A percentile compares a stretch with the other conserved stretches of the same genome.
These are phyloP conservation scores for Lindgomyces ingoldianus DNA, from an alignment of 495 filamentous ascomycete species.

Conservation along the genomic window DNA sequence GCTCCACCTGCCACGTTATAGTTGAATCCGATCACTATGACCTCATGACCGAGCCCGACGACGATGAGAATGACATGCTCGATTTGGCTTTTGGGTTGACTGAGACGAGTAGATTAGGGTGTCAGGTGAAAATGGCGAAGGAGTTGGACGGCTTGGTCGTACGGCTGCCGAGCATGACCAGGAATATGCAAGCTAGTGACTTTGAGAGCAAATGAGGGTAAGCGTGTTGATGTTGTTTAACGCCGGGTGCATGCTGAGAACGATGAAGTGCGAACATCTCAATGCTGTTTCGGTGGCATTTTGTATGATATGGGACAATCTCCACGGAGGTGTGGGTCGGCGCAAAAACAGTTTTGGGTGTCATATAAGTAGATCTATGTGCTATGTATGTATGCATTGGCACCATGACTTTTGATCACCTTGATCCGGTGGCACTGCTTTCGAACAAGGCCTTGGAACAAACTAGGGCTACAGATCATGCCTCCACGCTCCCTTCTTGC, in stretches of 20 bases:
- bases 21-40: constrained; percentile 82
- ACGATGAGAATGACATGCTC: constrained; percentile 99
- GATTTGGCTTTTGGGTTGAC: constrained; percentile 94
- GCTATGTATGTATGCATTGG: no score
- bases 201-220: constrained; percentile 59
- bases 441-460: no score
- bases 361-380: no score
- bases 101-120: constrained; percentile 93
- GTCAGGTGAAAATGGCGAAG: constrained; percentile 88
- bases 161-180: constrained; percentile 85
- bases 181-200: constrained; percentile 94
- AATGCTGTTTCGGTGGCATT: neutral
- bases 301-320: constrained; percentile 19
- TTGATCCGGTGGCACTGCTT: no score
- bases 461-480: no score
- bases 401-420: constrained; percentile 11
- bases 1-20: constrained; percentile 96
- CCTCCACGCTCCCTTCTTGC: constrained; percentile 41
- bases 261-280: neutral
- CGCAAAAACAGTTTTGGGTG: neutral
- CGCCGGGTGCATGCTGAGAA: neutral
- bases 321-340: constrained; percentile 5
- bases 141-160: constrained; percentile 85
- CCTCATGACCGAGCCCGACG: constrained; percentile 85
- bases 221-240: neutral